A percentile compares a stretch with the other conserved stretches of the same genome.
Evolutionary conservation across 2,329 filamentous ascomycete species (phyloP).

Genomic region (Pyricularia grisea): DNA sequence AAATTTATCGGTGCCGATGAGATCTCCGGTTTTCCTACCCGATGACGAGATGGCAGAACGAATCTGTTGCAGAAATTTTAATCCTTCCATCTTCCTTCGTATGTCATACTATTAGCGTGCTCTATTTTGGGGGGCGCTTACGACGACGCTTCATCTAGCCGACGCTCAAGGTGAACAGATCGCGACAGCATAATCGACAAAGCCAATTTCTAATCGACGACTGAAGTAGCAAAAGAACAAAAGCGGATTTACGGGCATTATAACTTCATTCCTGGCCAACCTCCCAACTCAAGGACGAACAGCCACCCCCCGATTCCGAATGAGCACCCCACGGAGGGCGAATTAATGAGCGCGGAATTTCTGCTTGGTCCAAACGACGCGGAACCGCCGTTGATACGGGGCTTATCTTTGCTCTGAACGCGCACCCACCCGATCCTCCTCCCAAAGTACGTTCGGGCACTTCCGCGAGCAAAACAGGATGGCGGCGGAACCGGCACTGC

Average conservation of each 20-base stretch:
- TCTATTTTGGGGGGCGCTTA: neutral
- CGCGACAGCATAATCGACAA: neutral
- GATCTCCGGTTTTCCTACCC: neutral
- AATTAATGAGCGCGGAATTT: neutral
- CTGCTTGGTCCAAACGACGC: neutral
- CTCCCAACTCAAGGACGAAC: neutral
- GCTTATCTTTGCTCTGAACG: neutral
- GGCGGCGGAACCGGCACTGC: conserved; percentile 21
- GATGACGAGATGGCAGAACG: neutral
- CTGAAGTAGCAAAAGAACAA: neutral
- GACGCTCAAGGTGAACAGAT: neutral
- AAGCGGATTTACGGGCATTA: neutral
- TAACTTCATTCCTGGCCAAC: neutral
- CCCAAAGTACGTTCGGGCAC: neutral
- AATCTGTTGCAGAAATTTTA: neutral
- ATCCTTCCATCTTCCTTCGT: neutral
- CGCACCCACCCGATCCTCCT: neutral
- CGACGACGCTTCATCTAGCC: neutral
- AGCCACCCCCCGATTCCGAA: neutral
- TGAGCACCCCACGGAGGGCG: neutral
- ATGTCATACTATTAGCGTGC: neutral
- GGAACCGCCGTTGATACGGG: neutral
- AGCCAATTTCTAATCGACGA: neutral
- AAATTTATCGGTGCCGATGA: neutral
- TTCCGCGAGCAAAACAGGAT: neutral